Percentiles rank a stretch among this genome's conserved stretches.
Evolutionary conservation across 345 rosid species (phyloP).

Genomic region (Citrus mangshanensis): DNA sequence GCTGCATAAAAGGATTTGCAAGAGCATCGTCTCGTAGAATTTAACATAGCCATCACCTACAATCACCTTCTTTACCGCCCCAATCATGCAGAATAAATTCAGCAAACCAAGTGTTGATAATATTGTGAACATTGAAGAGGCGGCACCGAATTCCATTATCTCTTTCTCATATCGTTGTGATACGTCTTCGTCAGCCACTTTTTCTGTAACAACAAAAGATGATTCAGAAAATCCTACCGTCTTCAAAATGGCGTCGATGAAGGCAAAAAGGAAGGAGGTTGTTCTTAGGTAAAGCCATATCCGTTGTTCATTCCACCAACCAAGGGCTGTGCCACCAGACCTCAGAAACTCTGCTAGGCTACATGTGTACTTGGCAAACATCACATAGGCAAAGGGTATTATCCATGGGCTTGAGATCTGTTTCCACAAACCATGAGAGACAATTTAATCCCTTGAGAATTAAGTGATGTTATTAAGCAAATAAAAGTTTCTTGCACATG

Average conservation of each 20-base stretch:
- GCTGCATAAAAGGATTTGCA: conserved; percentile 41
- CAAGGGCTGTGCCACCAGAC: conserved; percentile 23
- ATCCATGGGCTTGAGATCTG: conserved; percentile 30
- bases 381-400: conserved; percentile 33
- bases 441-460: neutral
- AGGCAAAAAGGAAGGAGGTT: conserved; percentile 25
- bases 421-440: neutral
- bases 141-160: conserved; percentile 31
- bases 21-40: conserved; percentile 18
- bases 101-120: conserved; percentile 32
- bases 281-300: conserved; percentile 33
- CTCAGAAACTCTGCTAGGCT: conserved; percentile 24
- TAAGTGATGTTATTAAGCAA: neutral
- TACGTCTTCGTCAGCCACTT: conserved; percentile 24
- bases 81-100: conserved; percentile 8
- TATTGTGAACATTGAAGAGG: conserved; percentile 25
- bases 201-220: conserved; percentile 24
- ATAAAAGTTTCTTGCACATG: neutral
- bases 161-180: conserved; percentile 27
- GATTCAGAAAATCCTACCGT: conserved; percentile 23
- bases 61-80: neutral
- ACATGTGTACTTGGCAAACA: conserved; percentile 18
- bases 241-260: conserved; percentile 18
- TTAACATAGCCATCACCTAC: neutral
- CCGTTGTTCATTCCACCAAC: conserved; percentile 48